Percentiles rank a stretch among this genome's conserved stretches.
Evolutionary conservation across 2,329 filamentous ascomycete species (phyloP).

Genomic region (Botryosphaeria dothidea): DNA sequence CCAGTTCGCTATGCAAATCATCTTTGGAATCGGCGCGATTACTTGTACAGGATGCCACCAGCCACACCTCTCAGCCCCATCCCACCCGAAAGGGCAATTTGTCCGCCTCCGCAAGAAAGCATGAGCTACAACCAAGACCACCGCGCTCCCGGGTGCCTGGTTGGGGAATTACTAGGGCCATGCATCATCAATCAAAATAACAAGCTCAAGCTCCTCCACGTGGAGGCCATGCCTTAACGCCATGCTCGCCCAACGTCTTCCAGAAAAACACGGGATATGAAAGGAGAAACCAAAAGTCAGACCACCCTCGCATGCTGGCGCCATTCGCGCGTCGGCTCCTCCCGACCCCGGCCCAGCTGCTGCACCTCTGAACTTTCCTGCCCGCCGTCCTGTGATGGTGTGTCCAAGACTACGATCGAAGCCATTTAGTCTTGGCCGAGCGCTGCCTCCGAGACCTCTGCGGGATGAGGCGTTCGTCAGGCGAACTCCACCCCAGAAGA

Average conservation of each 20-base stretch:
- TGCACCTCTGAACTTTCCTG: not conserved
- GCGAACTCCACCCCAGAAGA: slow-evolving; percentile 42
- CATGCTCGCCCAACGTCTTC: slow-evolving; percentile 5
- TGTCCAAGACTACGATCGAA: not conserved
- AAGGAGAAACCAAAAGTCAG: slow-evolving; percentile 3
- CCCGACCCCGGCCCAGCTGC: not conserved
- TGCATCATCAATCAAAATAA: not conserved
- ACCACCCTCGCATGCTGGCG: not conserved
- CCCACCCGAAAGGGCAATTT: not conserved
- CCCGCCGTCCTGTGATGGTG: not conserved
- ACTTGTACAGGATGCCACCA: slow-evolving; percentile 15
- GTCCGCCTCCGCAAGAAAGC: slow-evolving; percentile 3
- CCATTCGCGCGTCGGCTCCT: slow-evolving; percentile 6
- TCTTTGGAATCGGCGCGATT: slow-evolving; percentile 10
- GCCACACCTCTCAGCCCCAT: slow-evolving; percentile 11
- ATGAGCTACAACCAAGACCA: slow-evolving; percentile 11
- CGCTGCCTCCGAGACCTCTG: not conserved
- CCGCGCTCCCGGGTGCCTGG: slow-evolving; percentile 10
- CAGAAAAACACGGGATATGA: not conserved
- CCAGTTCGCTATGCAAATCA: slow-evolving; percentile 1
- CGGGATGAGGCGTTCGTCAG: slow-evolving; percentile 24
- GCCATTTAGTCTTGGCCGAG: not conserved
- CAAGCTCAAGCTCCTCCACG: slow-evolving; percentile 11
- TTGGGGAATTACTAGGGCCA: slow-evolving; percentile 15
- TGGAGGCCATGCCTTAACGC: slow-evolving; percentile 8